A percentile compares a stretch with the other conserved stretches of the same genome.
phyloP scores from a whole-genome alignment of 352 stramenopile species.

The Globisporangium spinosum region DNA sequence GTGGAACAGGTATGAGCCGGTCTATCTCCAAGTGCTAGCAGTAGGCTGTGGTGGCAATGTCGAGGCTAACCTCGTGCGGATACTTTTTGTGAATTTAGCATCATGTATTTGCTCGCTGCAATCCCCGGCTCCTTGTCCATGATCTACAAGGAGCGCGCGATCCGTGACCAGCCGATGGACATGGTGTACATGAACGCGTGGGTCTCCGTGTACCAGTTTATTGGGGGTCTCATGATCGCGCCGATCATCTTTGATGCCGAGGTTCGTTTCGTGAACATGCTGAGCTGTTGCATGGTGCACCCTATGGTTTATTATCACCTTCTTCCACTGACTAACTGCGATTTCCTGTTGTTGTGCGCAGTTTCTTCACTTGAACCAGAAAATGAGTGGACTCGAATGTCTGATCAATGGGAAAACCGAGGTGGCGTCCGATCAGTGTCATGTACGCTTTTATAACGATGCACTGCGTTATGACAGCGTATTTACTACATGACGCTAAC shows the following conservation, averaged over 20 bases:
- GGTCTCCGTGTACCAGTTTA: constrained; percentile 85
- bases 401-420: constrained; percentile 75
- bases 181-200: constrained; percentile 87
- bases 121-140: constrained; percentile 79
- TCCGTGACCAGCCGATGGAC: constrained; percentile 82
- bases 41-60: constrained; percentile 10
- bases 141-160: constrained; percentile 83
- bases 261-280: constrained; percentile 31
- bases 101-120: constrained; percentile 78
- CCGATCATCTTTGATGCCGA: constrained; percentile 80
- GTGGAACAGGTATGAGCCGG: constrained; percentile 60
- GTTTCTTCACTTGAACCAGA: constrained; percentile 71
- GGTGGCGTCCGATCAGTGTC: constrained; percentile 62
- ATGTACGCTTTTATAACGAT: constrained; percentile 35
- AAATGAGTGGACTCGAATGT: constrained; percentile 75
- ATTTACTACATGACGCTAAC: constrained; percentile 2
- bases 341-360: constrained; percentile 15
- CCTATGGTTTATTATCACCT: not conserved
- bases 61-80: not conserved
- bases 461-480: no score
- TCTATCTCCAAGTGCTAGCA: not conserved
- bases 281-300: not conserved
- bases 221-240: constrained; percentile 72
- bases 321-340: not conserved
- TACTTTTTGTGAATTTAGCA: constrained; percentile 12